Evolutionary conservation across 345 rosid species (phyloP).

Genomic region (Crucihimalaya himalaica): DNA sequence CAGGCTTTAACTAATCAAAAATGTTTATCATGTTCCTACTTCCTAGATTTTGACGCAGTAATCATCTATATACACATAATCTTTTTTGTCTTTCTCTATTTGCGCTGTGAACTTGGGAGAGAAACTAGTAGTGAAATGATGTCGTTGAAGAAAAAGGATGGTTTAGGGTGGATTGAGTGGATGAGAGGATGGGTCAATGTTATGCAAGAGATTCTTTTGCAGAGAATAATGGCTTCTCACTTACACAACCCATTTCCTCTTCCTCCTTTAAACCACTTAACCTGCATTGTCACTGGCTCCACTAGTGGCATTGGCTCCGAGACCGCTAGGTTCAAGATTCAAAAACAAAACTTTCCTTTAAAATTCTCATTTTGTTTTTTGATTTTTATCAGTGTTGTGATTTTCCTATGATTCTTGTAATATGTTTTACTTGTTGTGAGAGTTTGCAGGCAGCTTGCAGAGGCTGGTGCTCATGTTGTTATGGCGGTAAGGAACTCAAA

Average conservation of each 20-base stretch:
- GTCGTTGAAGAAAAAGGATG: constrained; percentile 42
- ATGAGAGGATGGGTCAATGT: constrained; percentile 68
- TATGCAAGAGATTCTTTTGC: constrained; percentile 65
- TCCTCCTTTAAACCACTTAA: constrained; percentile 66
- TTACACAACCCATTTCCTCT: constrained; percentile 68
- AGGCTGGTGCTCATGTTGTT: constrained; percentile 86
- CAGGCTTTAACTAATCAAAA: not conserved
- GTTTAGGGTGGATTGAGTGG: constrained; percentile 86
- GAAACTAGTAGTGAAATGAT: constrained; percentile 4
- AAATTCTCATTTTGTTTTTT: not conserved
- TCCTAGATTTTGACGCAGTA: not conserved
- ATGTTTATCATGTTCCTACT: constrained; percentile 18
- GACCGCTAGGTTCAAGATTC: constrained; percentile 57
- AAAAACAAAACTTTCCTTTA: not conserved
- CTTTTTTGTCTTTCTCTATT: not conserved
- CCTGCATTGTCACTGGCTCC: constrained; percentile 85
- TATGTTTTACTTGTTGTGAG: not conserved
- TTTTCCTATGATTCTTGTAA: not conserved
- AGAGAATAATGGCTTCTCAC: constrained; percentile 75
- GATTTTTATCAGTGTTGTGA: not conserved
- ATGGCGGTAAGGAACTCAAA: constrained; percentile 67
- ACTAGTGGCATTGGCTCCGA: constrained; percentile 94
- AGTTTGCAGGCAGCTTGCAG: constrained; percentile 68
- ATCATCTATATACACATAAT: constrained; percentile 9
- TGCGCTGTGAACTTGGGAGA: constrained; percentile 9